Percentiles rank a stretch among this genome's conserved stretches.
Conservation (phyloP, 1,284 basidiomycete genomes). For the Anthracocystis panici-leucophaei region DNA sequence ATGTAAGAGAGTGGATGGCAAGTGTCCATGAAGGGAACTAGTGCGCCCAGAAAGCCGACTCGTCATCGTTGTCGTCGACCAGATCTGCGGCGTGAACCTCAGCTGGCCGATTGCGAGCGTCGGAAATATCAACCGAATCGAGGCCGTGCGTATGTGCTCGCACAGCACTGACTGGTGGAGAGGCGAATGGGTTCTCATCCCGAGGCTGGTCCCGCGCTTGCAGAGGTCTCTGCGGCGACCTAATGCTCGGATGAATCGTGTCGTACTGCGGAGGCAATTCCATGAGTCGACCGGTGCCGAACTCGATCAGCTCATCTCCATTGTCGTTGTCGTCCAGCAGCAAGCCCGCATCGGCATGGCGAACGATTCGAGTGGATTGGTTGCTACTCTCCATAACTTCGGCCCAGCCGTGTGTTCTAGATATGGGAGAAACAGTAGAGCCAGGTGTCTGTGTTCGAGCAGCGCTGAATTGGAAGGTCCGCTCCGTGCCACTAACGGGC, state of each 20-base stretch:
- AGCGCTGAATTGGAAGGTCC: slow-evolving; percentile 19
- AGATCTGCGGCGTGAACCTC: slow-evolving; percentile 47
- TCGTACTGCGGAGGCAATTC: slow-evolving; percentile 63
- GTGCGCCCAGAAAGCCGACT: slow-evolving; percentile 49
- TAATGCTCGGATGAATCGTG: slow-evolving; percentile 36
- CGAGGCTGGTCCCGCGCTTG: not conserved
- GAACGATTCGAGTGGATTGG: slow-evolving; percentile 34
- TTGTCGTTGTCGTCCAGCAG: slow-evolving; percentile 56
- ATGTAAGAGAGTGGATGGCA: not conserved
- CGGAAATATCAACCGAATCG: slow-evolving; percentile 36
- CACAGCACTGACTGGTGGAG: slow-evolving; percentile 1
- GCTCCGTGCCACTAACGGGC: slow-evolving; percentile 20
- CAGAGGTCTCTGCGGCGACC: slow-evolving; percentile 14
- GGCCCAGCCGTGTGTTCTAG: slow-evolving; percentile 21
- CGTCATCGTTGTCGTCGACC: slow-evolving; percentile 44
- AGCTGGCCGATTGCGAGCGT: slow-evolving; percentile 16
- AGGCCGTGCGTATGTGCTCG: slow-evolving; percentile 20
- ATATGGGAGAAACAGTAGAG: slow-evolving; percentile 1
- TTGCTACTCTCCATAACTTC: slow-evolving; percentile 17
- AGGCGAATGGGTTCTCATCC: slow-evolving; percentile 7
- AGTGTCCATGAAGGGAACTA: not conserved
- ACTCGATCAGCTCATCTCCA: slow-evolving; percentile 44
- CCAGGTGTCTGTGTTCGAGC: slow-evolving; percentile 6
- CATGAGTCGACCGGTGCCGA: slow-evolving; percentile 29
- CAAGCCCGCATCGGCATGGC: slow-evolving; percentile 57